phyloP scores from a whole-genome alignment of 1,139 yeast genomes.

The Yamadazyma dendronema region DNA sequence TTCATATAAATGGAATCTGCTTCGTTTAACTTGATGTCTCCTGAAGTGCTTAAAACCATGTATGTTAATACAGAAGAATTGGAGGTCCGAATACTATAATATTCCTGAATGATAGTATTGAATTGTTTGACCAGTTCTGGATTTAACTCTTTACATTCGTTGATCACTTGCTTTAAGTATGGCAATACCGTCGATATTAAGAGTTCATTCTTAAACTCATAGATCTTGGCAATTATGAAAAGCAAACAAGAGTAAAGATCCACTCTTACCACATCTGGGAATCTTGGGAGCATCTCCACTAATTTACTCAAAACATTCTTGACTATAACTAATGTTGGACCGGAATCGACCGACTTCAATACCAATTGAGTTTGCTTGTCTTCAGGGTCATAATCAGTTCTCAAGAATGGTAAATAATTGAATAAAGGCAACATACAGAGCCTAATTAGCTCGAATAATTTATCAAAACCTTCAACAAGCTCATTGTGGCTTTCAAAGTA shows the following conservation, averaged over 20 bases:
- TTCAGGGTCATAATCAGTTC: conserved; percentile 40
- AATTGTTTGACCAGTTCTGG: conserved; percentile 36
- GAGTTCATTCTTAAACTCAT: conserved; percentile 46
- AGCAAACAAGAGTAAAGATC: conserved; percentile 73
- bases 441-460: conserved; percentile 75
- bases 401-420: conserved; percentile 58
- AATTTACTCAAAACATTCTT: conserved; percentile 55
- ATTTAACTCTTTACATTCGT: conserved; percentile 27
- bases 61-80: conserved; percentile 53
- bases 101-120: conserved; percentile 31
- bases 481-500: conserved; percentile 25
- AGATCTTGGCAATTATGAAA: conserved; percentile 59
- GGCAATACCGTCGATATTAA: conserved; percentile 57
- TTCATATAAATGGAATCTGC: conserved; percentile 31
- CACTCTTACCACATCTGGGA: conserved; percentile 64
- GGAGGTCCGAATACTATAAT: conserved; percentile 23
- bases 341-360: conserved; percentile 33
- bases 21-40: conserved; percentile 39
- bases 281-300: conserved; percentile 57
- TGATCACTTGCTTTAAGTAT: conserved; percentile 49
- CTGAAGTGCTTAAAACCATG: conserved; percentile 59
- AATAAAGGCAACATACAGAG: conserved; percentile 68
- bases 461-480: conserved; percentile 63
- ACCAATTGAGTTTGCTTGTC: conserved; percentile 32
- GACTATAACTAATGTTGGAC: conserved; percentile 38